Conservation (phyloP, 2,329 filamentous ascomycete genomes). For the Pestalotiopsis sp. region DNA sequence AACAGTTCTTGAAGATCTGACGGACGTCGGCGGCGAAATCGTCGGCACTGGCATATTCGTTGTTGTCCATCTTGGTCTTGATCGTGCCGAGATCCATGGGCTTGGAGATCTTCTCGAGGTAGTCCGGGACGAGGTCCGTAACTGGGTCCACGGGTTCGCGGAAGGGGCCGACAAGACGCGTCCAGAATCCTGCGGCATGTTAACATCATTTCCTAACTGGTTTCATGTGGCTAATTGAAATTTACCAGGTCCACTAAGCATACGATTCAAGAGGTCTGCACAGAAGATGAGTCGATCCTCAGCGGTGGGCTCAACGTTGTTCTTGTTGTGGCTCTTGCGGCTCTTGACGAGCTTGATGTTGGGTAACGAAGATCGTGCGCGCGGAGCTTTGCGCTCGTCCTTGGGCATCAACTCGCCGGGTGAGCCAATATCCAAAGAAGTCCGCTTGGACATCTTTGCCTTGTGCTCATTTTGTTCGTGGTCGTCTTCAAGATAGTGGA, state of each 20-base stretch:
- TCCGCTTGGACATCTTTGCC: constrained; percentile 36
- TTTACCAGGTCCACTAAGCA: constrained; percentile 63
- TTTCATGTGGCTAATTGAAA: not conserved
- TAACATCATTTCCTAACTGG: not conserved
- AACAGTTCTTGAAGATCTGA: constrained; percentile 66
- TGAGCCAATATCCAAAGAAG: constrained; percentile 36
- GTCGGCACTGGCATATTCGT: constrained; percentile 51
- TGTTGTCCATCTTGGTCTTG: constrained; percentile 59
- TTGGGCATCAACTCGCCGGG: constrained; percentile 12
- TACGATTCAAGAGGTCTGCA: constrained; percentile 56
- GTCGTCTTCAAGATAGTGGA: constrained; percentile 49
- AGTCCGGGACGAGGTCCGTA: constrained; percentile 61
- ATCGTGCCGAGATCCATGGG: constrained; percentile 66
- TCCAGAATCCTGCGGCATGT: constrained; percentile 59
- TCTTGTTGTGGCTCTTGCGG: constrained; percentile 29
- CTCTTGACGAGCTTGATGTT: constrained; percentile 27
- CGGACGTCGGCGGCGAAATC: constrained; percentile 61
- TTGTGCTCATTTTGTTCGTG: constrained; percentile 39
- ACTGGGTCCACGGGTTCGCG: constrained; percentile 59
- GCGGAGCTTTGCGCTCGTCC: constrained; percentile 24
- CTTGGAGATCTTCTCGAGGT: constrained; percentile 59
- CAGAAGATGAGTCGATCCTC: constrained; percentile 59
- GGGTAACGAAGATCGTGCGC: constrained; percentile 31
- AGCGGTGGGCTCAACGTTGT: constrained; percentile 33
- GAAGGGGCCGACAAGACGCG: constrained; percentile 64